Evolutionary conservation across 306 rosid species (phyloP).

Genomic region (Trifolium pratense): DNA sequence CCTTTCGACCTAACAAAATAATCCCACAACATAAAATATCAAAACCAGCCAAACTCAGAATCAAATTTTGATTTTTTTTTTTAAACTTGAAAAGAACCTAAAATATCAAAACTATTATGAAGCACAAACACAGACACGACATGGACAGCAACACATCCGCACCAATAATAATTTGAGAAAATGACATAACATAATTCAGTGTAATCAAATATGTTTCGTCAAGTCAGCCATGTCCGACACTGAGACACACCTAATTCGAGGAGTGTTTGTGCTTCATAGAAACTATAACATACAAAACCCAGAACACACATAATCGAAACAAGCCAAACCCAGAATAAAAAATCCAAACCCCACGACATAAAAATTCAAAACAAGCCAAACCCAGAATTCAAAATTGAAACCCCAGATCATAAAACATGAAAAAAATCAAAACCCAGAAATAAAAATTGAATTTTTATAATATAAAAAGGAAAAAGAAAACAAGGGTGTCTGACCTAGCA

Average conservation of each 20-base stretch:
- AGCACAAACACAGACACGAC: too few relatives aligned
- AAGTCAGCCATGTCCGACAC: too few relatives aligned
- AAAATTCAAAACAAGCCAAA: background rate
- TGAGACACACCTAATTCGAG: too few relatives aligned
- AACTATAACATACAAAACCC: background rate
- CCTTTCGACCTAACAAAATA: conserved; percentile 72
- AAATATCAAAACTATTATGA: background rate
- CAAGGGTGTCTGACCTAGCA: conserved; percentile 53
- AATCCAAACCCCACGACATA: background rate
- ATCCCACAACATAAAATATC: background rate
- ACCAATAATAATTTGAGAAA: too few relatives aligned
- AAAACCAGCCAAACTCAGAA: background rate
- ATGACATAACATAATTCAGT: too few relatives aligned
- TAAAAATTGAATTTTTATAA: conserved; percentile 14
- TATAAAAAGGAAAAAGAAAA: background rate
- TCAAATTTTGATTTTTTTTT: background rate
- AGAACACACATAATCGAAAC: background rate
- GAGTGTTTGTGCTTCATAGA: too few relatives aligned
- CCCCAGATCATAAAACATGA: background rate
- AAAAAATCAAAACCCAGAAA: background rate
- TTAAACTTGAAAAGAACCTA: background rate
- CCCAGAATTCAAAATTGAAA: background rate
- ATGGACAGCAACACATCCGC: too few relatives aligned
- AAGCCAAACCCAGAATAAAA: background rate
- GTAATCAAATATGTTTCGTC: too few relatives aligned